Base-by-base conservation (phyloP, 345 rosid species). In the Noccaea caerulescens region DNA sequence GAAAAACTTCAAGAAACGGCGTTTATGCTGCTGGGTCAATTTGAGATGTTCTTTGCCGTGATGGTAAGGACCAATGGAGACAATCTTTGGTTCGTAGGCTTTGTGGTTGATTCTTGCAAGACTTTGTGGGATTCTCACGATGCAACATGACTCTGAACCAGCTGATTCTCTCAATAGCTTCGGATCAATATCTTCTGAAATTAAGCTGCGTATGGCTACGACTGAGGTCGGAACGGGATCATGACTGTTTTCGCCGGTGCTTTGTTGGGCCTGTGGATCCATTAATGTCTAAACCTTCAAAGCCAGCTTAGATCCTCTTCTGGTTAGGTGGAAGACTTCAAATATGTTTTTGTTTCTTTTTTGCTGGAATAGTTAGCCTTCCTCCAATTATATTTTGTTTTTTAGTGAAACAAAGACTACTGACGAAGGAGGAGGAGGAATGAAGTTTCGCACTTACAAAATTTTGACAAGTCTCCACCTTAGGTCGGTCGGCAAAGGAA, bases 11-110 rank as follows among this genome's bases (percentile, higher is more conserved):
- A 84, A 78, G 63, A 65, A 79, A 1, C 79, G 47, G 58, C 80
- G 71, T 58, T 85, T 86, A 63, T 87, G 91, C 41, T 84, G 80
- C 58, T 87, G 77, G 13, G 76, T 64, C 82, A 80, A 64, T 49
- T 43, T 6, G 27, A 83, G 79, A 16, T 77, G 80, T 3, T 38
- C 64, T 44, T 75, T 73, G 8, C 82, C 86, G 10, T 69, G 82
- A 70, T 81, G 84, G 62, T 81, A 81, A 8, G 84, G 85, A 3
- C 86, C 87, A 3, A 83, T 81, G 13, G 86, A 82, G 59, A 84
- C 76, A 1, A 81, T 63, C 30, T 76, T 81, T 10, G 86, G 91
- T 16, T 78, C 80, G 49, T 82, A 82, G 3, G 84, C 78, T 32
- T 80, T 80, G 50, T 33, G 54, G 49, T 82, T 80, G 69, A 57